Conservation (phyloP, 305 asterid genomes). For the Solanum hybrid region DNA sequence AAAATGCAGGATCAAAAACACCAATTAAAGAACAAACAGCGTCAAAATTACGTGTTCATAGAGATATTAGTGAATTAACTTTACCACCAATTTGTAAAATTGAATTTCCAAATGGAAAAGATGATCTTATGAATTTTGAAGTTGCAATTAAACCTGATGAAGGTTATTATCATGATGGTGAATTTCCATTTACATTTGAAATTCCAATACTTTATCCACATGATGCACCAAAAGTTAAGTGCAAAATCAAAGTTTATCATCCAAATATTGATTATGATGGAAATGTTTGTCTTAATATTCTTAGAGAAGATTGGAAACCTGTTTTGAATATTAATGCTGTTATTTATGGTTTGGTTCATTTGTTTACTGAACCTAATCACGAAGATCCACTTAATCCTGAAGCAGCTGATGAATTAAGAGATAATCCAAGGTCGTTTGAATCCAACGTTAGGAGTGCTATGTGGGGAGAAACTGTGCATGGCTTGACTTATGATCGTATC, state of each 20-base stretch:
- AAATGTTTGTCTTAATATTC: background rate
- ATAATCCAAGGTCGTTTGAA: background rate
- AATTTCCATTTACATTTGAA: background rate
- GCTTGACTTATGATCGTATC: background rate
- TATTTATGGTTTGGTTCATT: background rate
- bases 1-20: background rate
- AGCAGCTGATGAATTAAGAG: slow-evolving; percentile 1
- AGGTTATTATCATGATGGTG: background rate
- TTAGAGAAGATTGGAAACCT: slow-evolving; percentile 4
- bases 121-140: slow-evolving; percentile 3
- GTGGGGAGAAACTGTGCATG: background rate
- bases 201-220: background rate
- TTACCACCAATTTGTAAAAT: background rate
- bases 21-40: background rate
- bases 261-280: slow-evolving; percentile 2
- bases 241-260: background rate
- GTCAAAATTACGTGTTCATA: background rate
- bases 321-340: slow-evolving; percentile 1
- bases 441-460: background rate
- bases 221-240: slow-evolving; percentile 1
- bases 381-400: background rate
- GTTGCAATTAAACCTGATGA: slow-evolving; percentile 1
- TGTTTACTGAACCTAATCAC: background rate
- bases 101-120: background rate
- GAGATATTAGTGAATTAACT: background rate